Evolutionary conservation across 495 filamentous ascomycete species (phyloP).

Genomic region (Annulohypoxylon maeteangense): DNA sequence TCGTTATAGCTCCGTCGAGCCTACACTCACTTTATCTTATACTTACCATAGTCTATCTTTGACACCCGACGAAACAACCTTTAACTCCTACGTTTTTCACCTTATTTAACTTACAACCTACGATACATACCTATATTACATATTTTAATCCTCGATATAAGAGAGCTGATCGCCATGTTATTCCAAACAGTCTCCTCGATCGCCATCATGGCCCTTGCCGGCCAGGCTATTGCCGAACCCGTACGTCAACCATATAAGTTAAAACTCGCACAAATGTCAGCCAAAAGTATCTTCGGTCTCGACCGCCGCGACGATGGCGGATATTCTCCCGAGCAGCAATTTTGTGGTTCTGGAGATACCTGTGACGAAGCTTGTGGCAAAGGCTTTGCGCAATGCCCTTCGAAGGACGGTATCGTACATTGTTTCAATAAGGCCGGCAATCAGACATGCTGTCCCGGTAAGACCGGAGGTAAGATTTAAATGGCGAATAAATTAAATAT

Average conservation of each 20-base stretch:
- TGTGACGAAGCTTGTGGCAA: conserved; percentile 61
- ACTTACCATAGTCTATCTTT: conserved; percentile 33
- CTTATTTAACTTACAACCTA: conserved; percentile 22
- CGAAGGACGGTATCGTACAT: conserved; percentile 53
- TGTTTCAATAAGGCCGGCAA: conserved; percentile 56
- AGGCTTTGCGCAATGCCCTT: conserved; percentile 55
- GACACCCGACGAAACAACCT: conserved; percentile 8
- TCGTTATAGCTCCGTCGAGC: conserved; percentile 31
- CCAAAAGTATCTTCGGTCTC: conserved; percentile 54
- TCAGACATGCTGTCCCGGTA: conserved; percentile 58
- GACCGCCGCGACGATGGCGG: conserved; percentile 52
- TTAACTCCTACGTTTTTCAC: conserved; percentile 4
- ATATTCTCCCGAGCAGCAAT: conserved; percentile 55
- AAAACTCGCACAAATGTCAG: conserved; percentile 52
- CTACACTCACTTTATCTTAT: conserved; percentile 24
- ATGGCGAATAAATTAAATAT: background rate
- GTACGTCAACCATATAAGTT: conserved; percentile 54
- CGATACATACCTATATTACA: background rate
- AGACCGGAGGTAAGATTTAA: conserved; percentile 54
- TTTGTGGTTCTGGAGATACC: conserved; percentile 54
- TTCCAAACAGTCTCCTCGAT: conserved; percentile 52
- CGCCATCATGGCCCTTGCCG: conserved; percentile 54
- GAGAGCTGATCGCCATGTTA: conserved; percentile 50
- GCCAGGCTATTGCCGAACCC: conserved; percentile 53
- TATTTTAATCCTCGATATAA: background rate